These are phyloP conservation scores for Hirschfeldia incana DNA, from an alignment of 345 rosid genomes.

Conservation along the genomic window DNA sequence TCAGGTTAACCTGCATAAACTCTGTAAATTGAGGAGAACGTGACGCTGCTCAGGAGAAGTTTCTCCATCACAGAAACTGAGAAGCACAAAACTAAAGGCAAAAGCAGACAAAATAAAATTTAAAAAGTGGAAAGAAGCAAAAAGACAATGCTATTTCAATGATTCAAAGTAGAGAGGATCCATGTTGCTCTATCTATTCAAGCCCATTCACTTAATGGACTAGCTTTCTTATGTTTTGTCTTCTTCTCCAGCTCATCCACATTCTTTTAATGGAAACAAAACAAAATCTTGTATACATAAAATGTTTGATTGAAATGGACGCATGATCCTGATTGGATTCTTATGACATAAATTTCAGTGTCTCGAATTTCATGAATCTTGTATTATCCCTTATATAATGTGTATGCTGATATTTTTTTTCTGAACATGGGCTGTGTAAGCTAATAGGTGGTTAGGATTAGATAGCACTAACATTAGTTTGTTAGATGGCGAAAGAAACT, in stretches of 20 bases:
- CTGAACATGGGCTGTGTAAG: background rate
- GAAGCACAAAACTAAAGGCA: background rate
- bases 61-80: background rate
- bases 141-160: background rate
- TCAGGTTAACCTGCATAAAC: background rate
- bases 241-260: conserved; percentile 19
- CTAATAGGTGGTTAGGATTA: background rate
- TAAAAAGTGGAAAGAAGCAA: background rate
- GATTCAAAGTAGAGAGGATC: background rate
- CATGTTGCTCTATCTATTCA: conserved; percentile 12
- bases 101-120: conserved; percentile 4
- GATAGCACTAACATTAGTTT: background rate
- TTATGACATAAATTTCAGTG: background rate
- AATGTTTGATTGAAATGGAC: conserved; percentile 5
- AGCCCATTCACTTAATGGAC: conserved; percentile 22
- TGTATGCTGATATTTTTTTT: background rate
- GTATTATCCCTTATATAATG: too few species aligned
- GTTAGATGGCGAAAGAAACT: background rate
- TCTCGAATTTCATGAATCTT: background rate
- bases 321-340: conserved; percentile 10
- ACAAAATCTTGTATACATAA: background rate
- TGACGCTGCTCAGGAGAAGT: background rate
- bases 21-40: background rate
- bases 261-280: conserved; percentile 3
- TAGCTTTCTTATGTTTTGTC: conserved; percentile 21